phyloP scores from a whole-genome alignment of 176 grass and related monocot species.

The Oryza nivara region DNA sequence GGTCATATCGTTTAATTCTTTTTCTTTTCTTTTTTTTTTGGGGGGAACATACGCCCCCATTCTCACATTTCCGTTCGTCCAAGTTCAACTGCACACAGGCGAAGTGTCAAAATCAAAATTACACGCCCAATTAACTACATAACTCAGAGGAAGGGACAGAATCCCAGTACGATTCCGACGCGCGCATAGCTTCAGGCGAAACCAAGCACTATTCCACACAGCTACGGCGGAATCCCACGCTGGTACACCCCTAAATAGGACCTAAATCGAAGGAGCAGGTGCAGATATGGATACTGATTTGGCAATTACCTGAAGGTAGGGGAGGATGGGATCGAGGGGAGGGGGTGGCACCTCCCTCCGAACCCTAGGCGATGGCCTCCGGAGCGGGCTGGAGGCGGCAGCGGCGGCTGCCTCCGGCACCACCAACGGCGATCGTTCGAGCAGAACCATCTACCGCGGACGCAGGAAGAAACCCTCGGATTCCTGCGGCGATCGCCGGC shows the following conservation, averaged over 20 bases:
- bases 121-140: not conserved
- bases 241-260: not conserved
- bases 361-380: conserved; percentile 45
- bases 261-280: not conserved
- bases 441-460: conserved; percentile 37
- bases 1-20: not conserved
- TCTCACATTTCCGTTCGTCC: not conserved
- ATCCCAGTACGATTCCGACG: not conserved
- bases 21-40: not conserved
- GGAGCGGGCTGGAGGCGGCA: conserved; percentile 26
- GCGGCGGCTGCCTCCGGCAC: not conserved
- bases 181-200: not conserved
- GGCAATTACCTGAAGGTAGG: conserved; percentile 58
- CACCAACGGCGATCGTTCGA: conserved; percentile 39
- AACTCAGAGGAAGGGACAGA: not conserved
- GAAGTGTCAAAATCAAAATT: conserved; percentile 5
- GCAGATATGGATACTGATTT: not conserved
- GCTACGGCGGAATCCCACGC: not conserved
- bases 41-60: not conserved
- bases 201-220: not conserved
- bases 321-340: conserved; percentile 68
- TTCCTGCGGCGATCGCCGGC: not conserved
- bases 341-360: not conserved
- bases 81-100: not conserved
- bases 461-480: not conserved